Evolutionary conservation across 2,329 filamentous ascomycete genomes (phyloP).

Genomic region (Neofusicoccum cordaticola): DNA sequence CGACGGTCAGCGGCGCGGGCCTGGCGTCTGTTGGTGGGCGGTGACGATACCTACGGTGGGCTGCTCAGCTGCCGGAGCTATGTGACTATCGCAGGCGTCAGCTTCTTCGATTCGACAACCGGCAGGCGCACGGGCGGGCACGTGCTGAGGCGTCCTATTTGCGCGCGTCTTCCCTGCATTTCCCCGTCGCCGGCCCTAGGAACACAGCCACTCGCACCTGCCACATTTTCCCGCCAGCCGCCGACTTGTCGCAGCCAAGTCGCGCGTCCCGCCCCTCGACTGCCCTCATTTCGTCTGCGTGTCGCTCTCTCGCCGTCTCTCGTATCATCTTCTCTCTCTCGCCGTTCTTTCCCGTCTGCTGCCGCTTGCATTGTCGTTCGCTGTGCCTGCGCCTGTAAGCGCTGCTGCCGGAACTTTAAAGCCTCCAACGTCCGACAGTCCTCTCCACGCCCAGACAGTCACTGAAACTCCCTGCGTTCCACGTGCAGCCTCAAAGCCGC

Average conservation of each 20-base stretch:
- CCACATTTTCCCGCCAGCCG: not conserved
- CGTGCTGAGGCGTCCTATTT: not conserved
- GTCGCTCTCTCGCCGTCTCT: not conserved
- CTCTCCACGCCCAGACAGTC: not conserved
- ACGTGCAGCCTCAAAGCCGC: not conserved
- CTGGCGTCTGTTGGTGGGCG: not conserved
- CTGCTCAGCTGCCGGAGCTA: not conserved
- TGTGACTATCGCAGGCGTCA: not conserved
- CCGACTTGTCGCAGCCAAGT: not conserved
- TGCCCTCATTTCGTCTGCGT: not conserved
- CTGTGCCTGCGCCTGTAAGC: not conserved
- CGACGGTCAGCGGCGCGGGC: not conserved
- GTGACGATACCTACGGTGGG: not conserved
- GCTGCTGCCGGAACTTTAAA: not conserved
- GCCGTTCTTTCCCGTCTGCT: not conserved
- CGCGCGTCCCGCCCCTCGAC: not conserved
- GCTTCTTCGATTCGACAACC: not conserved
- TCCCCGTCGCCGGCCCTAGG: too few species aligned
- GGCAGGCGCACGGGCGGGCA: not conserved
- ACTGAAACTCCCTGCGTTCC: conserved; percentile 4
- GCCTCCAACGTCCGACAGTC: not conserved
- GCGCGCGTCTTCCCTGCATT: not conserved
- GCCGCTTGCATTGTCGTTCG: not conserved
- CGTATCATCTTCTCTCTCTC: not conserved
- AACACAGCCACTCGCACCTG: not conserved